Evolutionary conservation across 2,329 filamentous ascomycete genomes (phyloP), one percentile per base, ranked within the genome.

Genomic region (Stagonosporopsis cucurbitacearum): DNA sequence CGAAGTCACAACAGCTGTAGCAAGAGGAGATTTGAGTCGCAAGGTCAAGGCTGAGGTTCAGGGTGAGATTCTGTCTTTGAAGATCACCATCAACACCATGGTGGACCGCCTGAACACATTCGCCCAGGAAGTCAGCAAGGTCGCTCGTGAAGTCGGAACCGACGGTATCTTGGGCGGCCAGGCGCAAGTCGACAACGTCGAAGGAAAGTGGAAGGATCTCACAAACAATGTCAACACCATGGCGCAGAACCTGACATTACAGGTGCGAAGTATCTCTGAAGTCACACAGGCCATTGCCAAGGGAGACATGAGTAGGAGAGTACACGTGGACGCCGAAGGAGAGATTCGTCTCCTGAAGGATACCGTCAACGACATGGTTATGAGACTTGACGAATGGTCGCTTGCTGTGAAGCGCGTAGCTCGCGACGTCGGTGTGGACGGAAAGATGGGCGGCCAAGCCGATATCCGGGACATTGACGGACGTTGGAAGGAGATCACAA

Each of bases 321-420:
- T 98, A 68, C 90, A 96, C 63, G 94, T 98, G 7, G 90, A 96
- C 68, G 94, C 94, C 50, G 92, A 94, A 76, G 94, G 94, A 77
- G 94, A 98, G 77, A 96, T 98, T 62, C 85, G 95, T 62, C 88
- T 96, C 2, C 80, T 98, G 48, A 97, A 97, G 74, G 92, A 96
- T 71, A 98, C 94, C 39, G 96, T 97, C 80, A 97, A 97, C 75
- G 94, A 97, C 86, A 97, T 97, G 94, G 94, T 98, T 63, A 93
- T 93, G 73, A 87, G 94, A 60, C 80, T 99, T 46, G 96, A 95
- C 57, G 94, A 94, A 63, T 98, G 97, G 85, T 96, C 93, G 52
- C 92, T 96, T 65, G 93, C 96, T 72, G 90, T 99, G 62, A 95
- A 98, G 78, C 86, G 93, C 66, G 94, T 99, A 26, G 94, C 94